Percentiles rank a stretch among this genome's conserved stretches.
Conservation (phyloP, 139 green algal species). For the Chlorella ohadii region DNA sequence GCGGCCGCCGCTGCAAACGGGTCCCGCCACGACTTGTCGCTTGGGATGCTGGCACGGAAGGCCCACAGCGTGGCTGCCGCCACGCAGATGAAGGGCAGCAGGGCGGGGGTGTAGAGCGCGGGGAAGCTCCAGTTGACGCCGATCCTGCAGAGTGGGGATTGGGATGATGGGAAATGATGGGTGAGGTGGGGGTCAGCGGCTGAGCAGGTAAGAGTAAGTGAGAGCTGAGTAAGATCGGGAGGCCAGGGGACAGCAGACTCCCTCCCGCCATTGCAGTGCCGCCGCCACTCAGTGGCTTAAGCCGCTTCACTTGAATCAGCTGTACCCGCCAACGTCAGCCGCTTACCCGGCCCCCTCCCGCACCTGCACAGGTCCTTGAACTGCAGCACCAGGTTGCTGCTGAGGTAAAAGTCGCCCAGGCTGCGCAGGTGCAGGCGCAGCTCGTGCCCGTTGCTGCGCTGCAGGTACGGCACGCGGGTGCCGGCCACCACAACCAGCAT, state of each 20-base stretch:
- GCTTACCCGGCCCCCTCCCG: background rate
- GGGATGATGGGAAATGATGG: background rate
- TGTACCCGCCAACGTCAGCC: too few species aligned
- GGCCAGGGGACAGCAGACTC: too few species aligned
- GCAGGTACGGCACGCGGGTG: slow-evolving; percentile 36
- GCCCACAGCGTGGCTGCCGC: slow-evolving; percentile 33
- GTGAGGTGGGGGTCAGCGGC: background rate
- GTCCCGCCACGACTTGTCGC: slow-evolving; percentile 1
- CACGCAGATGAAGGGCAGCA: slow-evolving; percentile 51
- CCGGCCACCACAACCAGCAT: slow-evolving; percentile 49
- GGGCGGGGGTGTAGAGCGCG: slow-evolving; percentile 43
- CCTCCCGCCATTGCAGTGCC: too few species aligned
- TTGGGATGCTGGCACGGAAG: slow-evolving; percentile 27
- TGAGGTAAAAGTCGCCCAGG: slow-evolving; percentile 34
- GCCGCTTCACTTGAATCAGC: too few species aligned
- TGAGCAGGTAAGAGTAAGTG: too few species aligned
- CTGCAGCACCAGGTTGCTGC: slow-evolving; percentile 14
- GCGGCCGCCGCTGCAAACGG: slow-evolving; percentile 23
- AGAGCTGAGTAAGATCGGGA: too few species aligned
- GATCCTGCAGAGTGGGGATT: background rate
- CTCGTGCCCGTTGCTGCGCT: slow-evolving; percentile 29
- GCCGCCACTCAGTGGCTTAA: too few species aligned
- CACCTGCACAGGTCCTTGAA: slow-evolving; percentile 18
- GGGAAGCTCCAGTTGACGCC: slow-evolving; percentile 5
- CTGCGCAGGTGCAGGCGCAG: slow-evolving; percentile 34